Conservation (phyloP, 805 yeast species). For the Ogataea haglerorum region DNA sequence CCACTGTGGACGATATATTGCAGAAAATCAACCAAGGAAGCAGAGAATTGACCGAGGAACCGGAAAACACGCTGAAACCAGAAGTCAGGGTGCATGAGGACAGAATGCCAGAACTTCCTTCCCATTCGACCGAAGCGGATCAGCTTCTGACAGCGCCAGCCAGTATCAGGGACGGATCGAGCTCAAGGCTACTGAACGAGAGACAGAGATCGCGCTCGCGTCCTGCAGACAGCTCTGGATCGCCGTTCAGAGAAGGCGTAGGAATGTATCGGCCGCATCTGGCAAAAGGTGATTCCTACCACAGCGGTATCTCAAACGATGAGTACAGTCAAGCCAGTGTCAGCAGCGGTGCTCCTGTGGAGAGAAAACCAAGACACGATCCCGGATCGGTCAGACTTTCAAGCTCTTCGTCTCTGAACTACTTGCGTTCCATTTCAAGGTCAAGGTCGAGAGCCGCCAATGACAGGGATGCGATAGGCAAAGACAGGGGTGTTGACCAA, state of each 20-base stretch:
- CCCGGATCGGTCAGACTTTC: constrained; percentile 30
- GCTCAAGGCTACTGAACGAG: constrained; percentile 29
- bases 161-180: constrained; percentile 41
- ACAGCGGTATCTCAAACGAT: constrained; percentile 48
- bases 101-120: constrained; percentile 32
- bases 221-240: constrained; percentile 9
- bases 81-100: constrained; percentile 5
- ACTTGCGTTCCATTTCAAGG: constrained; percentile 63
- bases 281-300: constrained; percentile 77
- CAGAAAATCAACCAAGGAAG: constrained; percentile 32
- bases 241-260: constrained; percentile 29
- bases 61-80: constrained; percentile 9
- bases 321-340: constrained; percentile 22
- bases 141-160: constrained; percentile 41
- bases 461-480: constrained; percentile 33
- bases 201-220: constrained; percentile 23
- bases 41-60: constrained; percentile 12
- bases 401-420: constrained; percentile 43
- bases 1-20: constrained; percentile 32
- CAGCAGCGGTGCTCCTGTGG: constrained; percentile 25
- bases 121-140: constrained; percentile 36
- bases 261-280: constrained; percentile 52
- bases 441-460: constrained; percentile 52
- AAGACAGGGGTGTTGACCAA: constrained; percentile 25
- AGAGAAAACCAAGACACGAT: constrained; percentile 39